Evolutionary conservation across 2,329 filamentous ascomycete species (phyloP), one percentile per base, ranked within the genome.

Genomic region (Hypoxylon sp.): DNA sequence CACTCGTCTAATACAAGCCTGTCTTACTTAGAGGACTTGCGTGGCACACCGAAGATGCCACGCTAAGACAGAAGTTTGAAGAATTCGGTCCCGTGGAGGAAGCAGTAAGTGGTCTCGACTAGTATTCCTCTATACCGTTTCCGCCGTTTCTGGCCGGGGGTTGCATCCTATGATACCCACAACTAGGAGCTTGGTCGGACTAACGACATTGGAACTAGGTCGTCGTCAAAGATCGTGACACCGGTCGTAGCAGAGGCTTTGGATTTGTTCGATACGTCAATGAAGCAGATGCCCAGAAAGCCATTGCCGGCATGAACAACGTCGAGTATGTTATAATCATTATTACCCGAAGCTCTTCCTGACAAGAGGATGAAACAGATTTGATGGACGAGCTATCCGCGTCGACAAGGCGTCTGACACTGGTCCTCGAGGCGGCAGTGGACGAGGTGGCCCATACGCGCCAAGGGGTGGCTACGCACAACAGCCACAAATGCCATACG

Each of bases 191-290:
- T 34, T 3, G 23, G 14, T 21, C 21, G 67, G 63, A 73, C 69
- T 75, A 61, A 73, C 67, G 36, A 66, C 50, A 62, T 23, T 53
- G 63, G 45, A 21, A 65, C 52, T 75, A 98, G 95, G 93, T 97
- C 70, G 95, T 99, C 74, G 94, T 98, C 76, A 98, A 97, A 85
- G 95, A 99, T 81, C 93, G 94, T 77, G 95, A 98, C 79, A 98
- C 95, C 77, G 93, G 93, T 76, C 93, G 95, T 80, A 98, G 94
- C 86, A 93, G 96, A 80, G 96, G 96, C 67, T 99, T 98, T 80
- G 96, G 96, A 51, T 98, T 98, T 80, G 95, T 99, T 71, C 92
- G 94, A 75, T 99, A 95, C 82, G 83, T 88, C 56, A 89, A 89
- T 72, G 93, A 94, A 72, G 82, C 85, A 49, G 91, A 94, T 80